Conservation (phyloP, 2,329 filamentous ascomycete species). For the Fusarium falciforme region DNA sequence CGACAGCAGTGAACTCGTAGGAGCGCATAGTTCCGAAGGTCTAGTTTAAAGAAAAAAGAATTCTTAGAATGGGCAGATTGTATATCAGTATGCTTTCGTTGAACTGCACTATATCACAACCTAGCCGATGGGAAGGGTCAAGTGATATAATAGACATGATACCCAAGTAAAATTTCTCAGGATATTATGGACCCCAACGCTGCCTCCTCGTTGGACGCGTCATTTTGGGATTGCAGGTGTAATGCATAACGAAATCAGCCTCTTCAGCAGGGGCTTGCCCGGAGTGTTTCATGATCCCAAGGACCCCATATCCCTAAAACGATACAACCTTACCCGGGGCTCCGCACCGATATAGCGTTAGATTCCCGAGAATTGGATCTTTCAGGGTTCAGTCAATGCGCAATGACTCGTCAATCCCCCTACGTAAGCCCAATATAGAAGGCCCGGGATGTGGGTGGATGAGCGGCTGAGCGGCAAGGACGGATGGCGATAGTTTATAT, state of each 20-base stretch:
- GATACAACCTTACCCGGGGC: background rate
- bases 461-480: background rate
- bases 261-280: background rate
- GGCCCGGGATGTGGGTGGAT: background rate
- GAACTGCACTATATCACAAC: background rate
- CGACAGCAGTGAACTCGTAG: background rate
- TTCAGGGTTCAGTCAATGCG: background rate
- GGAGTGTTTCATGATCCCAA: background rate
- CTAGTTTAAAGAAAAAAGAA: background rate
- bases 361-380: background rate
- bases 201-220: background rate
- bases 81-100: background rate
- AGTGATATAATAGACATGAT: background rate
- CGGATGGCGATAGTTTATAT: background rate
- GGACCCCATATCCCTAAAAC: background rate
- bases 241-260: background rate
- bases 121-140: background rate
- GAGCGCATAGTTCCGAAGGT: background rate
- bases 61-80: background rate
- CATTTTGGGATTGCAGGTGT: background rate
- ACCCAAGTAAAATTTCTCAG: background rate
- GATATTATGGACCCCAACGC: too few relatives aligned
- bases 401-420: background rate
- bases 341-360: background rate
- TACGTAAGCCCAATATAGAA: background rate